phyloP scores from a whole-genome alignment of 2,329 filamentous ascomycete genomes.

The Annulohypoxylon truncatum region DNA sequence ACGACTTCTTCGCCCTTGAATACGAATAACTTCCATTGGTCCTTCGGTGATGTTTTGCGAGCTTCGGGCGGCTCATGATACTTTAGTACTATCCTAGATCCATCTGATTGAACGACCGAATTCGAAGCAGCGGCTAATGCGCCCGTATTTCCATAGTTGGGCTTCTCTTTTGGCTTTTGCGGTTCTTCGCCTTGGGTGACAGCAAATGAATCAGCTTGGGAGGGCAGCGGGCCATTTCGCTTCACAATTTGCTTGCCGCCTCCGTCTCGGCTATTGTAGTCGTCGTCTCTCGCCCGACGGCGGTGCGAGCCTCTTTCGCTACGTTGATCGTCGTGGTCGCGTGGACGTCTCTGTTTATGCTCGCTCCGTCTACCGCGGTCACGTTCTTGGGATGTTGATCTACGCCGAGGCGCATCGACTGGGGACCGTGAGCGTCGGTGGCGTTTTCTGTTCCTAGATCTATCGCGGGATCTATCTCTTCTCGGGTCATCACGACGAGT shows the following conservation, averaged over 20 bases:
- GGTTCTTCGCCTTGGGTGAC: constrained; percentile 62
- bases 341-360: constrained; percentile 50
- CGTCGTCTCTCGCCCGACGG: constrained; percentile 40
- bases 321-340: constrained; percentile 49
- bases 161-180: constrained; percentile 80
- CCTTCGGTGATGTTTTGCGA: constrained; percentile 81
- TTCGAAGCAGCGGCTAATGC: constrained; percentile 90
- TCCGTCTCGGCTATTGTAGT: constrained; percentile 38
- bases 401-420: constrained; percentile 37
- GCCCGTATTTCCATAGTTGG: constrained; percentile 86
- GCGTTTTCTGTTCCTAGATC: constrained; percentile 39
- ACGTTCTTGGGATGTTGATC: constrained; percentile 46
- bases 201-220: constrained; percentile 70
- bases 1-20: constrained; percentile 87
- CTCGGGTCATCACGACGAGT: constrained; percentile 35
- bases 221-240: constrained; percentile 65
- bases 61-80: constrained; percentile 96
- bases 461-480: constrained; percentile 39
- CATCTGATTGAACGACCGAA: constrained; percentile 74
- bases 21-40: constrained; percentile 89
- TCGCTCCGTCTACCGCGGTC: constrained; percentile 45
- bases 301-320: constrained; percentile 44
- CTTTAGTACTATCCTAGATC: constrained; percentile 84
- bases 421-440: constrained; percentile 47
- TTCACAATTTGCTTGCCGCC: constrained; percentile 49